Percentiles rank a stretch among this genome's conserved stretches.
Evolutionary conservation across 495 filamentous ascomycete species (phyloP).

Genomic region (Endocarpon pusillum): DNA sequence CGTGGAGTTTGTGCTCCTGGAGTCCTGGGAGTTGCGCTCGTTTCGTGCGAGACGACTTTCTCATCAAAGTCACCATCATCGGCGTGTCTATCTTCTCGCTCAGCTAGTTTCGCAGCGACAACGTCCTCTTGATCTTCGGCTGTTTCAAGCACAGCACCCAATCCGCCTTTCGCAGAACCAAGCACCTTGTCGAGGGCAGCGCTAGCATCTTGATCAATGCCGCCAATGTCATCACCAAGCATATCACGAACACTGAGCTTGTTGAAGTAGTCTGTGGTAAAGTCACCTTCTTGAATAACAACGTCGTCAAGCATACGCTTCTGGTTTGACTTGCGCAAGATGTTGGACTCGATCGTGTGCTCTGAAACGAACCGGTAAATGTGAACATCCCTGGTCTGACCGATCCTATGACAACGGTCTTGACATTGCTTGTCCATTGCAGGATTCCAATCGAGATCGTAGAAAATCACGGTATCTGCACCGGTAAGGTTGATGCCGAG

Average conservation of each 20-base stretch:
- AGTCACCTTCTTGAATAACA: constrained; percentile 95
- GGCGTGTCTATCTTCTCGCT: constrained; percentile 56
- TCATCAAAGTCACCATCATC: constrained; percentile 91
- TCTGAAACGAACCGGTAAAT: constrained; percentile 96
- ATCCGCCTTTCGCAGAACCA: constrained; percentile 32
- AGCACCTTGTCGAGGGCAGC: constrained; percentile 80
- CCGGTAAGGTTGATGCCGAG: constrained; percentile 94
- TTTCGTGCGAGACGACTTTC: constrained; percentile 31
- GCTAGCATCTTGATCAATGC: constrained; percentile 41
- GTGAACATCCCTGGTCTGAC: constrained; percentile 93
- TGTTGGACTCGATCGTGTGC: constrained; percentile 97
- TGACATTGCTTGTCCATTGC: constrained; percentile 99
- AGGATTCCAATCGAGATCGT: constrained; percentile 98
- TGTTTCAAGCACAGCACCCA: constrained; percentile 52
- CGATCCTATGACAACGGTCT: constrained; percentile 93
- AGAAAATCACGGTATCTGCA: constrained; percentile 97
- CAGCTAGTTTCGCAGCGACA: constrained; percentile 66
- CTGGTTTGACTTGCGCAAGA: constrained; percentile 87
- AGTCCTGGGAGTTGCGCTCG: constrained; percentile 12
- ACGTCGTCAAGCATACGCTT: constrained; percentile 97
- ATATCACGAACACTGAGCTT: constrained; percentile 57
- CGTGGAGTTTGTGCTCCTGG: constrained; percentile 19
- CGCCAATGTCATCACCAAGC: constrained; percentile 40
- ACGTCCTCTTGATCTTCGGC: constrained; percentile 91
- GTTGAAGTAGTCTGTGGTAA: constrained; percentile 95